A percentile compares a stretch with the other conserved stretches of the same genome.
Evolutionary conservation across 495 filamentous ascomycete genomes (phyloP).

Genomic region (Pyrenula aspistea): DNA sequence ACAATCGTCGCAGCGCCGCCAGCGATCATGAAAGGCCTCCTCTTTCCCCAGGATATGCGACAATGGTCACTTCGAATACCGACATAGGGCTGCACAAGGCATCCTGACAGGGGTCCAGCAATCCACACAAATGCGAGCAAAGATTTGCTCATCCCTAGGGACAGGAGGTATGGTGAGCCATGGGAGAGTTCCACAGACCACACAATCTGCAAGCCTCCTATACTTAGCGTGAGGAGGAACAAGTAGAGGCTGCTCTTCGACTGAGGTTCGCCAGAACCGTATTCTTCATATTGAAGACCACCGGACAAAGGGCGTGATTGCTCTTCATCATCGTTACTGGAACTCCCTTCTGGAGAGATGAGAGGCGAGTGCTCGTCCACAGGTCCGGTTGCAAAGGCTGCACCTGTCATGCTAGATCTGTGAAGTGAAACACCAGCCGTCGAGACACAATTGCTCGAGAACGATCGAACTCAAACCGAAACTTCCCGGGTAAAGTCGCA

Average conservation of each 20-base stretch:
- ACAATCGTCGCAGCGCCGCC: conserved; percentile 62
- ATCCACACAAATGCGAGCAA: conserved; percentile 93
- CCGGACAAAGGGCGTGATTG: conserved; percentile 4
- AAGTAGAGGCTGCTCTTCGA: conserved; percentile 76
- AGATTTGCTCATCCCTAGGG: conserved; percentile 82
- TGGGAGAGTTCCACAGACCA: conserved; percentile 88
- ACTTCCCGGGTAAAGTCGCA: no score
- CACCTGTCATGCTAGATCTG: not conserved
- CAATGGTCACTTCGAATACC: conserved; percentile 86
- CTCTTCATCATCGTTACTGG: conserved; percentile 9
- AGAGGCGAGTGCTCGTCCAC: conserved; percentile 30
- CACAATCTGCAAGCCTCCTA: conserved; percentile 84
- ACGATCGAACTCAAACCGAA: no score
- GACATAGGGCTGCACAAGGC: conserved; percentile 85
- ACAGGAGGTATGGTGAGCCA: conserved; percentile 64
- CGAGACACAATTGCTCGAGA: no score
- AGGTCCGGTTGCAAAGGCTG: not conserved
- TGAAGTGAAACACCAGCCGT: no score
- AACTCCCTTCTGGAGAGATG: conserved; percentile 7
- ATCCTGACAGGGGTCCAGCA: conserved; percentile 75
- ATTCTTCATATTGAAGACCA: conserved; percentile 8
- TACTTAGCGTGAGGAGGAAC: conserved; percentile 68
- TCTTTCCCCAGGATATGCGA: conserved; percentile 65
- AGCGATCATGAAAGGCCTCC: conserved; percentile 78
- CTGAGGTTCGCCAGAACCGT: conserved; percentile 29